Percentiles rank a stretch among this genome's conserved stretches.
These are phyloP conservation scores for Botrytis sinoallii DNA, from an alignment of 2,329 filamentous ascomycete species.

Conservation along the genomic window DNA sequence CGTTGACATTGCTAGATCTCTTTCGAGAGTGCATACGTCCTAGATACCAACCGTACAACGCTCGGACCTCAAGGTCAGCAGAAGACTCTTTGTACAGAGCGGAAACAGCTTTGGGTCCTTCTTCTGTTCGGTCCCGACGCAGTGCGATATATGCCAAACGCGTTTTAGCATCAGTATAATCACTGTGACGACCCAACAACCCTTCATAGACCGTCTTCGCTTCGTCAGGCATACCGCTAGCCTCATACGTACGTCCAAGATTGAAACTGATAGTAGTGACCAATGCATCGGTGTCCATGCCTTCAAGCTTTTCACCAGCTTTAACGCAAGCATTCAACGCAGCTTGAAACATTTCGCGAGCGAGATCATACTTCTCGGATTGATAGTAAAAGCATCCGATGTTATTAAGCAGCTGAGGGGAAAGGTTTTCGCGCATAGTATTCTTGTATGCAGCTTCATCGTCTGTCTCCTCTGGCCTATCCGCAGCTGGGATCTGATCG, in stretches of 20 bases:
- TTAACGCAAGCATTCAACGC: conserved; percentile 84
- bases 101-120: conserved; percentile 80
- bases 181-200: conserved; percentile 76
- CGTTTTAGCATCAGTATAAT: conserved; percentile 89
- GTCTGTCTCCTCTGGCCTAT: conserved; percentile 57
- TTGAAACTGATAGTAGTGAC: conserved; percentile 98
- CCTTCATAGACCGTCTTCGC: conserved; percentile 87
- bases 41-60: conserved; percentile 93
- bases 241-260: conserved; percentile 88
- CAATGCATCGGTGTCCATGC: conserved; percentile 81
- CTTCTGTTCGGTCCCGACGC: conserved; percentile 74
- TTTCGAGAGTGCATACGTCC: conserved; percentile 79
- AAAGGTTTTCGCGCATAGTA: conserved; percentile 71
- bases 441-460: conserved; percentile 60
- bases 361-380: conserved; percentile 73
- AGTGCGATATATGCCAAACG: conserved; percentile 88
- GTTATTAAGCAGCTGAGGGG: conserved; percentile 92
- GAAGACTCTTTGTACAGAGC: conserved; percentile 83
- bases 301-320: conserved; percentile 70
- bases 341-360: conserved; percentile 87
- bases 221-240: conserved; percentile 73
- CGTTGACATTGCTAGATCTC: conserved; percentile 72
- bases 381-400: conserved; percentile 96
- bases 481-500: conserved; percentile 69
- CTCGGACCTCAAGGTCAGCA: conserved; percentile 84